Conservation (phyloP, 1,284 basidiomycete species). For the Crepidotus sp. region DNA sequence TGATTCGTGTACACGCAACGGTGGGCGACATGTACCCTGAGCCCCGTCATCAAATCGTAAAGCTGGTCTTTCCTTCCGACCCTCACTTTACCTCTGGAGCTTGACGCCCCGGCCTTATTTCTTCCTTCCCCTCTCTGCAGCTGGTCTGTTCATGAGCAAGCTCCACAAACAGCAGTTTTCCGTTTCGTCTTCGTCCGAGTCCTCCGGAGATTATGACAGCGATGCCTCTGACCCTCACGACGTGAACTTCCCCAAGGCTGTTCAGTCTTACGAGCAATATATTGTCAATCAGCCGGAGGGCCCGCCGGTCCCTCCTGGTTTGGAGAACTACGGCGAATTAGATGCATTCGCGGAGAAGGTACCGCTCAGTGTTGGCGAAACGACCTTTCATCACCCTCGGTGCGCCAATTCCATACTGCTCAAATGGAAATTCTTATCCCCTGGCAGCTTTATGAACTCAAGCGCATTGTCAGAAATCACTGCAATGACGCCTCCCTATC, state of each 20-base stretch:
- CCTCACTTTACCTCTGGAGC: slow-evolving; percentile 18
- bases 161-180: slow-evolving; percentile 22
- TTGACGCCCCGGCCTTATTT: slow-evolving; percentile 20
- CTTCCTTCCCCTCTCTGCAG: slow-evolving; percentile 21
- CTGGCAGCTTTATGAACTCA: background rate
- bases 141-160: slow-evolving; percentile 24
- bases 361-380: background rate
- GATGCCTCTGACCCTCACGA: slow-evolving; percentile 13
- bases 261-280: slow-evolving; percentile 18
- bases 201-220: slow-evolving; percentile 12
- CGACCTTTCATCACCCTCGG: slow-evolving; percentile 3
- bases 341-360: slow-evolving; percentile 4
- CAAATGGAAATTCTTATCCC: background rate
- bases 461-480: slow-evolving; percentile 20
- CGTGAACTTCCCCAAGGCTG: slow-evolving; percentile 21
- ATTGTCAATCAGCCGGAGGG: slow-evolving; percentile 19
- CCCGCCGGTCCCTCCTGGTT: slow-evolving; percentile 13
- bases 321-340: slow-evolving; percentile 1
- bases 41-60: background rate
- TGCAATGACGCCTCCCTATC: slow-evolving; percentile 3
- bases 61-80: slow-evolving; percentile 8
- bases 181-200: slow-evolving; percentile 19
- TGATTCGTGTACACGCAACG: background rate
- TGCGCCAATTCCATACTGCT: background rate
- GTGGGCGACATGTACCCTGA: background rate